phyloP scores from a whole-genome alignment of 805 yeast species.

The Candida berthetii region DNA sequence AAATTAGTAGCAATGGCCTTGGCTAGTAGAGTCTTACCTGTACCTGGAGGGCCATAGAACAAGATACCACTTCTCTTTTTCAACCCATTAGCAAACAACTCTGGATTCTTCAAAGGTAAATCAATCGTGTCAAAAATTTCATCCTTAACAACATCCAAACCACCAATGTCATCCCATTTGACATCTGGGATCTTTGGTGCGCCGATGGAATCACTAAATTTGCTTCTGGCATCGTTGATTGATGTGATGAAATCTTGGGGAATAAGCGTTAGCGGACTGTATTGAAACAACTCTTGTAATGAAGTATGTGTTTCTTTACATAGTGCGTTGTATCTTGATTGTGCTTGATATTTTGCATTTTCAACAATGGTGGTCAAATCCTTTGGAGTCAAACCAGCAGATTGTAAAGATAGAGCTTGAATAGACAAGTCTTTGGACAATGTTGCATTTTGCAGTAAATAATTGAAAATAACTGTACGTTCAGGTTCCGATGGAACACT shows the following conservation, averaged over 20 bases:
- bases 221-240: conserved; percentile 75
- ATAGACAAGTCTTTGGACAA: conserved; percentile 47
- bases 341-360: conserved; percentile 53
- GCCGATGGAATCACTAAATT: conserved; percentile 90
- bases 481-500: conserved; percentile 78
- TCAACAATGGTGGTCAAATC: conserved; percentile 70
- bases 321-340: conserved; percentile 37
- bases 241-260: conserved; percentile 65
- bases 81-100: conserved; percentile 78
- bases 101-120: conserved; percentile 92
- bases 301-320: conserved; percentile 6
- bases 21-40: conserved; percentile 93
- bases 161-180: conserved; percentile 97
- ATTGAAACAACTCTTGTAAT: conserved; percentile 20
- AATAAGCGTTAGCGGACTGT: conserved; percentile 45
- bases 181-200: conserved; percentile 96
- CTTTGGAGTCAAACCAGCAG: conserved; percentile 88
- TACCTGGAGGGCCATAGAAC: conserved; percentile 98
- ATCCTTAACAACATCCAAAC: conserved; percentile 81
- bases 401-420: conserved; percentile 63
- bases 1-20: conserved; percentile 97
- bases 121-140: conserved; percentile 95
- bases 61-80: conserved; percentile 92
- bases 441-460: conserved; percentile 29
- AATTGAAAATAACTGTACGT: conserved; percentile 55